Conservation (phyloP, 352 stramenopile species). For the Phytopythium boreale region DNA sequence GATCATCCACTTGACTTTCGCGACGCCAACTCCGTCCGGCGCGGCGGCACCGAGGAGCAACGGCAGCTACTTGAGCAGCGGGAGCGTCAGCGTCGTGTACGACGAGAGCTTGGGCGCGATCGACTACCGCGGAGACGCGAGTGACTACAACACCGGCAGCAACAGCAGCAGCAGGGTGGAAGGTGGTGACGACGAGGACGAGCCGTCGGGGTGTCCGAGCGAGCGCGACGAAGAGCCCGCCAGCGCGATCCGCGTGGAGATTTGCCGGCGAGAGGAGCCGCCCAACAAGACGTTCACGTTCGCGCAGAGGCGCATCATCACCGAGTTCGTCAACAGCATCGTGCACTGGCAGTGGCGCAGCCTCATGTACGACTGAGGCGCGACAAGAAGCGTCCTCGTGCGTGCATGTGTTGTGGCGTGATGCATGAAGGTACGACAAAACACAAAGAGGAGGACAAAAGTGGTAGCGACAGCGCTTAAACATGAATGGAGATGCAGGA, state of each 20-base stretch:
- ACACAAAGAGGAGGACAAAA: too few species aligned
- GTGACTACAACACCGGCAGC: slow-evolving; percentile 12
- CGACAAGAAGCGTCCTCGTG: not conserved
- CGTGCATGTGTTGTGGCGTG: not conserved
- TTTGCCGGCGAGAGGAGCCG: slow-evolving; percentile 82
- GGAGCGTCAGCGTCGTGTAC: slow-evolving; percentile 4
- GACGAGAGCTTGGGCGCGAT: not conserved
- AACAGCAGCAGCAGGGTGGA: slow-evolving; percentile 14
- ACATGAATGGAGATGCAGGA: not conserved
- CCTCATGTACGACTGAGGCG: slow-evolving; percentile 80
- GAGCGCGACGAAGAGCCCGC: slow-evolving; percentile 6
- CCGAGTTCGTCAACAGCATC: slow-evolving; percentile 86
- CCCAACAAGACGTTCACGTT: slow-evolving; percentile 76
- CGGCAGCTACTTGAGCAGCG: slow-evolving; percentile 17
- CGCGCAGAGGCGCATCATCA: slow-evolving; percentile 76
- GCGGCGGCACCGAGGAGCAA: slow-evolving; percentile 7
- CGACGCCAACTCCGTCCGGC: slow-evolving; percentile 25
- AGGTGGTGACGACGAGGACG: slow-evolving; percentile 26
- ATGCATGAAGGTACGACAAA: not conserved
- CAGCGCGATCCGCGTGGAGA: slow-evolving; percentile 59
- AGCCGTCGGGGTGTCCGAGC: not conserved
- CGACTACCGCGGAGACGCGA: not conserved
- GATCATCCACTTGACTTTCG: slow-evolving; percentile 85
- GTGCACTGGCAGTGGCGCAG: slow-evolving; percentile 88
- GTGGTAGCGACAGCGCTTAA: too few species aligned